Evolutionary conservation across 148 eudicot species (phyloP), one percentile per base, ranked within the genome.

Genomic region (Bassia scoparia): DNA sequence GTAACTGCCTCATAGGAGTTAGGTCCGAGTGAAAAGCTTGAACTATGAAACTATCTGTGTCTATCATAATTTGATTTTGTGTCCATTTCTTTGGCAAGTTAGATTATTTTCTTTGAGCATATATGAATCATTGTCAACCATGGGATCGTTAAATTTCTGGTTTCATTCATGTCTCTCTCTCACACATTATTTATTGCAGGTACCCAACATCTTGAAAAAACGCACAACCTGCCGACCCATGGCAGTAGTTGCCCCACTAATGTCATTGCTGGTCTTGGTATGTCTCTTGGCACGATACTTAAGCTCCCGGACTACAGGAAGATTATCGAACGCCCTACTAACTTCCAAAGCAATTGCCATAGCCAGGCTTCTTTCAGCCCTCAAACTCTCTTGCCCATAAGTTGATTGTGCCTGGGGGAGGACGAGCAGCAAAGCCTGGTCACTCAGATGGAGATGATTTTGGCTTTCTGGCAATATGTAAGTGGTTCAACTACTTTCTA

Each of bases 161-260:
- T 12, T 23, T 38, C 8, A 38, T 64, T 38, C 30, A 41, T 12
- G 3, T 17, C 23, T 30, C 12, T 4, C 24, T 61, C 63, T 76
- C 23, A 61, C 58, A 18, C 31, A 52, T 46, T 23, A 41, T 37
- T 38, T 65, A 44, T 76, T 83, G 44, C 84, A 93, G 98, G 97
- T 90, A 80, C n/a, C 78, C 88, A 72, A 84, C 90, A 54, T 95
- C n/a, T 95, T 87, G 90, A 84, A 54, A 64, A 86, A 73, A 77
- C 81, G 60, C 98, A 95, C 72, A 93, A 88, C 43, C 67, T 95
- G 31, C n/a, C 76, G 86, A 82, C 97, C 98, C 87, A 95, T 95
- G 98, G n/a, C n/a, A n/a, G n/a, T n/a, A n/a, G 98, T 91, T 66
- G 98, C 98, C 97, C 98, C 29, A 95, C 98, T 37, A 95, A 95